Percentiles rank a stretch among this genome's conserved stretches.
phyloP scores from a whole-genome alignment of 2,329 filamentous ascomycete species.

The Penicillium sp. region DNA sequence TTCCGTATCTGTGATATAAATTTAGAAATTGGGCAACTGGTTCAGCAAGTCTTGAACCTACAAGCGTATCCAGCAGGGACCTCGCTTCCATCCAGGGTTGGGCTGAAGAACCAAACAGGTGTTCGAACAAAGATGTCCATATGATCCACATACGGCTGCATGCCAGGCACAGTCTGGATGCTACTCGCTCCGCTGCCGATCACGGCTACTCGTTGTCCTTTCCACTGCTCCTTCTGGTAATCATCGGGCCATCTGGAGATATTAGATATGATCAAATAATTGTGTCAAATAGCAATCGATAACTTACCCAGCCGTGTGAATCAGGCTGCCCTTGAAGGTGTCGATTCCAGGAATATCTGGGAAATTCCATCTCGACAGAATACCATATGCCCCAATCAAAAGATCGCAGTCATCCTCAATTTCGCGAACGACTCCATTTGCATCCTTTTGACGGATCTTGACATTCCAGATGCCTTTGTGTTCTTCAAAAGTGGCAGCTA shows the following conservation, averaged over 20 bases:
- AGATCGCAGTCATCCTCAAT: slow-evolving; percentile 44
- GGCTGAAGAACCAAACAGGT: too few relatives aligned
- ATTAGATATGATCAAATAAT: background rate
- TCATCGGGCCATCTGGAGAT: too few relatives aligned
- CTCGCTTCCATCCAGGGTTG: too few relatives aligned
- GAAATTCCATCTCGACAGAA: too few relatives aligned
- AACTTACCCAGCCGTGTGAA: slow-evolving; percentile 46
- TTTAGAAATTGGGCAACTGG: too few relatives aligned
- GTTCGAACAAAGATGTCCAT: slow-evolving; percentile 25
- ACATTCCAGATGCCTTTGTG: too few relatives aligned
- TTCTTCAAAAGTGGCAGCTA: too few relatives aligned
- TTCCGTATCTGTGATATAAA: too few relatives aligned
- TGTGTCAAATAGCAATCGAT: background rate
- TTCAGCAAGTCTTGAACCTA: too few relatives aligned
- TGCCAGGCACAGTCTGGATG: slow-evolving; percentile 45
- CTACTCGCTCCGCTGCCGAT: slow-evolving; percentile 45
- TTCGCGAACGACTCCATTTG: background rate
- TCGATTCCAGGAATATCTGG: slow-evolving; percentile 49
- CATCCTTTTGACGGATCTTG: too few relatives aligned
- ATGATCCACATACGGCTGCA: slow-evolving; percentile 44
- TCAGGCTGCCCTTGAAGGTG: slow-evolving; percentile 48
- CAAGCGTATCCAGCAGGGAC: too few relatives aligned
- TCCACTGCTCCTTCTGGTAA: background rate
- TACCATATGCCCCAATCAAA: too few relatives aligned
- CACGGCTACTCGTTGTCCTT: slow-evolving; percentile 38